phyloP scores from a whole-genome alignment of 345 rosid genomes.

The Eucalyptus pauciflora region DNA sequence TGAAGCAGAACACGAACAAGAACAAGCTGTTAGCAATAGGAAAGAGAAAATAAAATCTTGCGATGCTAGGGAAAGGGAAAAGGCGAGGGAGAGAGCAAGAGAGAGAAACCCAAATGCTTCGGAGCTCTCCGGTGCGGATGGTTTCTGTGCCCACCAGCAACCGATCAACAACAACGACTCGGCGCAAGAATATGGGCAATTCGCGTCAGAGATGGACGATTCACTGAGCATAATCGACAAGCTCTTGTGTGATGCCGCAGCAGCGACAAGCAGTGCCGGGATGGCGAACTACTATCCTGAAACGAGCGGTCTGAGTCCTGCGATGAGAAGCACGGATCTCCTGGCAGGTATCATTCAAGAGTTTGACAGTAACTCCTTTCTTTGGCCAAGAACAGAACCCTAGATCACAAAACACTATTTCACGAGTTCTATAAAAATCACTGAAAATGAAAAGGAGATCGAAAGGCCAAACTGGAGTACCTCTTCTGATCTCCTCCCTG shows the following conservation, averaged over 20 bases:
- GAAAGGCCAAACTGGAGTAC: not conserved
- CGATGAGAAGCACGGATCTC: not conserved
- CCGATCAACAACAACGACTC: not conserved
- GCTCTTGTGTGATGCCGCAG: not conserved
- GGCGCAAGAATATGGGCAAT: not conserved
- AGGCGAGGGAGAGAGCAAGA: conserved; percentile 64
- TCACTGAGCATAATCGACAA: not conserved
- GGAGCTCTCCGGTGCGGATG: conserved; percentile 11
- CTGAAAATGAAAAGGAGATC: not conserved
- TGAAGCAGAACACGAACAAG: not conserved
- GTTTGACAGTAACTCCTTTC: not conserved
- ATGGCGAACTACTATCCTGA: not conserved
- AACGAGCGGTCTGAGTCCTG: not conserved
- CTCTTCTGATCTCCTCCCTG: not conserved
- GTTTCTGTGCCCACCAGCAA: not conserved
- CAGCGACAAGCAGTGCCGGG: not conserved
- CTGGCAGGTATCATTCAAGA: not conserved
- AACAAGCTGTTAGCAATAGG: not conserved
- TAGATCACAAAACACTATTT: not conserved
- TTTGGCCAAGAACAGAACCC: not conserved
- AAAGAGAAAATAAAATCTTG: not conserved
- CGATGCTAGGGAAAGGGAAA: conserved; percentile 41
- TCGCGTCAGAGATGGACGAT: not conserved
- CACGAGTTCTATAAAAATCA: not conserved
- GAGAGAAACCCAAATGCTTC: not conserved